Evolutionary conservation across 495 filamentous ascomycete genomes (phyloP), one percentile per base, ranked within the genome.

Genomic region (Penicillium egyptiacum): DNA sequence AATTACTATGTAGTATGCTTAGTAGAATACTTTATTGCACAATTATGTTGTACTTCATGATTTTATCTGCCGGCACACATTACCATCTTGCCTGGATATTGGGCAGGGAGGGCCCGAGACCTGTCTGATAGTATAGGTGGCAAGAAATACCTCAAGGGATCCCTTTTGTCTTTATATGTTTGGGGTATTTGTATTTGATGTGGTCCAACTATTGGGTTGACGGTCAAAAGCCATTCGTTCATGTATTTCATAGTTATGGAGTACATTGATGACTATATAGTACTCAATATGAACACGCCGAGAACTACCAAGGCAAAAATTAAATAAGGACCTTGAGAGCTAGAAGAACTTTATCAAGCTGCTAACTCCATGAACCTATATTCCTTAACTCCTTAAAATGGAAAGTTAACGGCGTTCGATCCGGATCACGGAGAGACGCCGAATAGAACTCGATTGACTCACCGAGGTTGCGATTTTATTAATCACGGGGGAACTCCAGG

Each of bases 391-490:
- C 33, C 33, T 37, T 14, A n/a, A 8, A 39, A 17, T 39, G 35
- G 16, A 39, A 17, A 6, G 2, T 39, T 39, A 26, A 16, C 48
- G 48, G 48, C 50, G 10, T 28, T 52, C 31, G 22, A 51, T 49
- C 37, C 50, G 39, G 50, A 56, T 55, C 37, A 22, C 48, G 61
- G 57, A 62, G 56, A 35, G 50, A 42, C 33, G 26, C 53, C 50
- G 55, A 61, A 31, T 42, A 20, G 37, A 47, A 26, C 59, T 65
- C 50, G 39, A 58, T 69, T 67, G 64, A 64, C 66, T 69, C 66
- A 69, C 66, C 66, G 66, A 60, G 51, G 37, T 26, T 28, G 26
- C 2, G 7, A 55, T 25, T 53, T 66, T 66, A 65, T 53, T 65
- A 65, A 65, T 56, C 62, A 62, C 51, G 10, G 33, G 12, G 31